Conservation (phyloP, 148 eudicot genomes). For the Spergularia marina region DNA sequence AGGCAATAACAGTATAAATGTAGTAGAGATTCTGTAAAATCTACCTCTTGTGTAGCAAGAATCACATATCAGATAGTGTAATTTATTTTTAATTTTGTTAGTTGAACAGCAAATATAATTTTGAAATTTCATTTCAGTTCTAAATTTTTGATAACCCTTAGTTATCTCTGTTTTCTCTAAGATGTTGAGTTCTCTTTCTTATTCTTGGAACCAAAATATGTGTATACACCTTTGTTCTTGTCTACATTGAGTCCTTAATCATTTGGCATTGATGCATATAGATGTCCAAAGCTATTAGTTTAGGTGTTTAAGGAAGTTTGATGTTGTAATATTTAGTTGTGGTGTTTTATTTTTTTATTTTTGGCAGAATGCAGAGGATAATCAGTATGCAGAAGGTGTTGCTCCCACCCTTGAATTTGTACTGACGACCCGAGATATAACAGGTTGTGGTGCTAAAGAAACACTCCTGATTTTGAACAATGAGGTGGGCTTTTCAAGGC, state of each 20-base stretch:
- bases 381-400: slow-evolving; percentile 26
- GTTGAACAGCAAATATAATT: too few relatives aligned
- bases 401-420: slow-evolving; percentile 39
- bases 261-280: not conserved
- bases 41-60: too few relatives aligned
- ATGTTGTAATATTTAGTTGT: not conserved
- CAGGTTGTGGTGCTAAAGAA: slow-evolving; percentile 27
- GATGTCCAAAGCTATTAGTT: not conserved
- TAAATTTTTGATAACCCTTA: too few relatives aligned
- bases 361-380: slow-evolving; percentile 42
- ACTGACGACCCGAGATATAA: slow-evolving; percentile 30
- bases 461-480: slow-evolving; percentile 39
- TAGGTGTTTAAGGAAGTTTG: not conserved
- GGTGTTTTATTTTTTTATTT: not conserved
- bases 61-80: too few relatives aligned
- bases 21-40: too few relatives aligned
- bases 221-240: too few relatives aligned
- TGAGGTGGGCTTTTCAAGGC: slow-evolving; percentile 31
- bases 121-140: too few relatives aligned
- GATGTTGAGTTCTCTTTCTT: too few relatives aligned
- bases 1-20: too few relatives aligned
- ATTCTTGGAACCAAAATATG: too few relatives aligned
- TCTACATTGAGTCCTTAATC: not conserved
- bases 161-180: too few relatives aligned
- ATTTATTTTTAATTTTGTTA: too few relatives aligned